Conservation (phyloP, 1,284 basidiomycete genomes). For the Dichomitus squalens region DNA sequence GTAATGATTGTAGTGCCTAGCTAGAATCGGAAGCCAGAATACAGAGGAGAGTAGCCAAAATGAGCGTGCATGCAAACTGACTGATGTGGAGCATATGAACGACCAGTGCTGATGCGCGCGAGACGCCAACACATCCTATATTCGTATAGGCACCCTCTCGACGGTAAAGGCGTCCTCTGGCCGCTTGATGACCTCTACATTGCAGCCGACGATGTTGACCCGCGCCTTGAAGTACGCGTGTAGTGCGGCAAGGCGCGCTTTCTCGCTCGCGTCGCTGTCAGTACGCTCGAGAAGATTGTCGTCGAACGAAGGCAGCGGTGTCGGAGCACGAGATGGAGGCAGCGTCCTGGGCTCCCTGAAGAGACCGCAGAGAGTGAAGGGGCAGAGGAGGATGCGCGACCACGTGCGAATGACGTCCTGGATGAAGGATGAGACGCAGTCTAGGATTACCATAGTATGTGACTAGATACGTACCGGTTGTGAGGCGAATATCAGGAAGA, state of each 20-base stretch:
- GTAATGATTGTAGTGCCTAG: too few relatives aligned
- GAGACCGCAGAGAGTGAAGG: not conserved
- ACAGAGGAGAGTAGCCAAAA: too few relatives aligned
- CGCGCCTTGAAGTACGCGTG: slow-evolving; percentile 24
- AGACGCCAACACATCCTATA: slow-evolving; percentile 4
- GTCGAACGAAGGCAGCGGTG: slow-evolving; percentile 20
- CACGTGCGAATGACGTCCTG: slow-evolving; percentile 30
- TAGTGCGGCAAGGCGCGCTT: slow-evolving; percentile 25
- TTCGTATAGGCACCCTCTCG: slow-evolving; percentile 8
- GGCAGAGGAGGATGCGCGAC: slow-evolving; percentile 17
- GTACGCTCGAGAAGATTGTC: slow-evolving; percentile 19
- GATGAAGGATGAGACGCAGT: not conserved
- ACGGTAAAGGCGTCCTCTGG: slow-evolving; percentile 26
- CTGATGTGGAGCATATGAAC: too few relatives aligned
- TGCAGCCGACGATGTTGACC: slow-evolving; percentile 19
- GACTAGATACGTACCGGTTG: slow-evolving; percentile 26
- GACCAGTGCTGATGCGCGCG: not conserved
- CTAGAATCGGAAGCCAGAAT: too few relatives aligned
- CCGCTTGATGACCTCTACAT: slow-evolving; percentile 25
- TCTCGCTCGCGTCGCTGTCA: slow-evolving; percentile 23
- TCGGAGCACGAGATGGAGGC: slow-evolving; percentile 1
- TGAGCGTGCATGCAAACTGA: too few relatives aligned
- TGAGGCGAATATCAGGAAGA: slow-evolving; percentile 30
- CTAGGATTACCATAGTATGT: too few relatives aligned
- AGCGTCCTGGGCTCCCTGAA: not conserved